Evolutionary conservation across 1,139 yeast genomes (phyloP).

Genomic region (Debaryomyces sp.): DNA sequence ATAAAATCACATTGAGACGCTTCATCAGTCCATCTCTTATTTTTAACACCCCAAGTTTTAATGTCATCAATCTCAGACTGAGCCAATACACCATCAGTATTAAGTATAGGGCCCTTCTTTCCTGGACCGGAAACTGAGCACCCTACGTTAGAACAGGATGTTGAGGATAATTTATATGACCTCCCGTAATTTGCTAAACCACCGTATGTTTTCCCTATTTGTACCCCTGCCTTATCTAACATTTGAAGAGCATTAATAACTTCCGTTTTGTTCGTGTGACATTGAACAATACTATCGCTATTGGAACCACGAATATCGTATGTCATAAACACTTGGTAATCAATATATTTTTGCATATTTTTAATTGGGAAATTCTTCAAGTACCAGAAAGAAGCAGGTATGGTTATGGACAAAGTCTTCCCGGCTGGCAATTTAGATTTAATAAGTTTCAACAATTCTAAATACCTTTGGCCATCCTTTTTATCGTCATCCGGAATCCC

Average conservation of each 20-base stretch:
- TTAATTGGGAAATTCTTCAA: slow-evolving; percentile 16
- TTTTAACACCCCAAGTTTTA: slow-evolving; percentile 11
- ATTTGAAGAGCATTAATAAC: slow-evolving; percentile 14
- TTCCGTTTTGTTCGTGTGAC: slow-evolving; percentile 17
- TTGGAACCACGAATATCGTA: slow-evolving; percentile 19
- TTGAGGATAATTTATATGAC: slow-evolving; percentile 9
- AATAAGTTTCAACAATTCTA: slow-evolving; percentile 15
- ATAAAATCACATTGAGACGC: slow-evolving; percentile 19
- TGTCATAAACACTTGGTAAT: slow-evolving; percentile 21
- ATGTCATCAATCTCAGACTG: slow-evolving; percentile 13
- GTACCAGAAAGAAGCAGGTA: slow-evolving; percentile 17
- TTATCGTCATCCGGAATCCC: slow-evolving; percentile 16
- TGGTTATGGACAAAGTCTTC: slow-evolving; percentile 24
- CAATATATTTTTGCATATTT: slow-evolving; percentile 17
- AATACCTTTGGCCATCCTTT: slow-evolving; percentile 16
- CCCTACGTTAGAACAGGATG: slow-evolving; percentile 10
- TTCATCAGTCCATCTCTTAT: slow-evolving; percentile 16
- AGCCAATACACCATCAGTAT: slow-evolving; percentile 16
- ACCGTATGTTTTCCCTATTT: slow-evolving; percentile 19
- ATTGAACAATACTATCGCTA: slow-evolving; percentile 10
- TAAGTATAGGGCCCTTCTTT: slow-evolving; percentile 7
- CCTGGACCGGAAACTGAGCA: slow-evolving; percentile 12
- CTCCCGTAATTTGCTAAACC: slow-evolving; percentile 24
- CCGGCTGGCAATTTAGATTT: slow-evolving; percentile 15
- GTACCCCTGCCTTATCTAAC: slow-evolving; percentile 21